Evolutionary conservation across 2,329 filamentous ascomycete genomes (phyloP).

Genomic region (Talaromyces sp.): DNA sequence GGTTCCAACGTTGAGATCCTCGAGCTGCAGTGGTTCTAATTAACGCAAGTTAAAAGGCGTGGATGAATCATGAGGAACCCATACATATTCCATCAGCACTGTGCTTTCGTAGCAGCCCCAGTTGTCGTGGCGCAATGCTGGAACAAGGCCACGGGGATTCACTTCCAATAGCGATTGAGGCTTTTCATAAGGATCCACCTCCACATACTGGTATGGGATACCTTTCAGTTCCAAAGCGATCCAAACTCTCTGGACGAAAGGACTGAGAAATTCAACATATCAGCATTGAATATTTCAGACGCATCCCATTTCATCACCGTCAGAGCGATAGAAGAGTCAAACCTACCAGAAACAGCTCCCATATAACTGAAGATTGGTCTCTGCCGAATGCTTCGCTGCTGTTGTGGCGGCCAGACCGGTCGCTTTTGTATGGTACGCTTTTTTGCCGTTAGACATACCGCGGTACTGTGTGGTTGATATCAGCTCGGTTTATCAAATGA

Average conservation of each 20-base stretch:
- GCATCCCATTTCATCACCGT: too few species aligned
- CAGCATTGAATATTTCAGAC: not conserved
- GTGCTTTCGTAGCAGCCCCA: slow-evolving; percentile 83
- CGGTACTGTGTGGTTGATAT: slow-evolving; percentile 18
- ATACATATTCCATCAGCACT: slow-evolving; percentile 82
- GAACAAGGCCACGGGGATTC: slow-evolving; percentile 75
- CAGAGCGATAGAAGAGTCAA: not conserved
- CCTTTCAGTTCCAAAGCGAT: slow-evolving; percentile 81
- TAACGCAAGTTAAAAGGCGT: slow-evolving; percentile 4
- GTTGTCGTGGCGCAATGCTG: slow-evolving; percentile 73
- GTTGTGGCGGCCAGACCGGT: slow-evolving; percentile 72
- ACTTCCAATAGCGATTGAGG: slow-evolving; percentile 71
- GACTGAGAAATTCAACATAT: slow-evolving; percentile 52
- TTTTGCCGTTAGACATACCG: slow-evolving; percentile 57
- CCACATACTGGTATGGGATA: slow-evolving; percentile 81
- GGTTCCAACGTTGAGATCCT: slow-evolving; percentile 67
- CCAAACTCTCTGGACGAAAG: slow-evolving; percentile 87
- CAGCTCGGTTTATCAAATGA: slow-evolving; percentile 15
- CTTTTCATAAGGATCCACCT: slow-evolving; percentile 78
- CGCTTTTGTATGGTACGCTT: slow-evolving; percentile 71
- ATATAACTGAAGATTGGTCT: slow-evolving; percentile 74
- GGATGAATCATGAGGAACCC: slow-evolving; percentile 25
- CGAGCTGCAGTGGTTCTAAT: slow-evolving; percentile 58
- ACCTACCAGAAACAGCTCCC: slow-evolving; percentile 78
- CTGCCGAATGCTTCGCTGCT: slow-evolving; percentile 69